Conservation (phyloP, 2,329 filamentous ascomycete genomes). For the Berkeleyomyces rouxiae region DNA sequence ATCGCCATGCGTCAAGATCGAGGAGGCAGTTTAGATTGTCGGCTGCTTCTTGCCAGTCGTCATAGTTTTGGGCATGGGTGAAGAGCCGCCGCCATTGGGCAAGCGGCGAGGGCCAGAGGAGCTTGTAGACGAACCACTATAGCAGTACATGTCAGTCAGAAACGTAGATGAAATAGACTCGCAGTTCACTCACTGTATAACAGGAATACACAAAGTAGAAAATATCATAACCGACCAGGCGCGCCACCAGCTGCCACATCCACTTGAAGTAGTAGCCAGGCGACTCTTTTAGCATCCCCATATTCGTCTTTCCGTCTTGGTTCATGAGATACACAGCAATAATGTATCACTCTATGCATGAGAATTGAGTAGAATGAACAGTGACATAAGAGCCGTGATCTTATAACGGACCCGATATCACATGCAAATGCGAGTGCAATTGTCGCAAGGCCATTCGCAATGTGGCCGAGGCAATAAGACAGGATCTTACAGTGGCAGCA, state of each 20-base stretch:
- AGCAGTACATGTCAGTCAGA: background rate
- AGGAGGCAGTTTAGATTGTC: slow-evolving; percentile 66
- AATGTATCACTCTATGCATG: background rate
- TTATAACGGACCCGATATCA: background rate
- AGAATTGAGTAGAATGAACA: background rate
- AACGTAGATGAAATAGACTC: background rate
- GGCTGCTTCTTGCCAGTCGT: slow-evolving; percentile 78
- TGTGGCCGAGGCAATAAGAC: background rate
- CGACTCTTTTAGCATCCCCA: background rate
- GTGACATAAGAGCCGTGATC: background rate
- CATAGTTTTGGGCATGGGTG: slow-evolving; percentile 50
- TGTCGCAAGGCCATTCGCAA: background rate
- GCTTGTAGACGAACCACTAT: slow-evolving; percentile 7
- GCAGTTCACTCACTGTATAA: background rate
- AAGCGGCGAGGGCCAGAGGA: slow-evolving; percentile 12
- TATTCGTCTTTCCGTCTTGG: background rate
- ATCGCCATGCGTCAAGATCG: slow-evolving; percentile 72
- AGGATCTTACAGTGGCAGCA: background rate
- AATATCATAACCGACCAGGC: slow-evolving; percentile 9
- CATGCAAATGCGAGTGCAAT: background rate
- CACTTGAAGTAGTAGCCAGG: background rate
- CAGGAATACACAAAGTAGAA: slow-evolving; percentile 2
- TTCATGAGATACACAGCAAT: background rate
- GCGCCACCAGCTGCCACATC: background rate
- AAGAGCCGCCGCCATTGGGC: slow-evolving; percentile 26